These are phyloP conservation scores for Acanthamoeba divionensis DNA, from an alignment of 208 protist species.

Conservation along the genomic window DNA sequence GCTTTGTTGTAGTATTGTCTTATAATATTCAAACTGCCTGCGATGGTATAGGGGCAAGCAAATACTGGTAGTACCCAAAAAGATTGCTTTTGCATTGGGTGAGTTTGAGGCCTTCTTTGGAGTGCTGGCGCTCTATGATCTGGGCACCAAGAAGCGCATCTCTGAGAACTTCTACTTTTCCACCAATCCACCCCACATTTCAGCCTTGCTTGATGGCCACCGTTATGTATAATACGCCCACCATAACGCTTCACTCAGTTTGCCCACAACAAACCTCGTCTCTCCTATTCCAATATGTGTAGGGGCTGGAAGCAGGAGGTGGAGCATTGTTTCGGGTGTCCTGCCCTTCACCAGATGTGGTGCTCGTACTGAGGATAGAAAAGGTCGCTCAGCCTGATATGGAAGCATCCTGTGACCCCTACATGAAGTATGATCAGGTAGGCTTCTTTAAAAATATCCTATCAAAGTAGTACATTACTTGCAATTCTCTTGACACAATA, in stretches of 20 bases:
- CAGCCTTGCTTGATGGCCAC: neutral
- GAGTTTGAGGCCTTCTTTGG: slow-evolving; percentile 56
- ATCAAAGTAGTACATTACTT: no score
- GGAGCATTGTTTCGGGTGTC: neutral
- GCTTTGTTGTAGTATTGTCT: neutral
- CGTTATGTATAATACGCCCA: neutral
- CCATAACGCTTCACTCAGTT: neutral
- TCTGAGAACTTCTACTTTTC: slow-evolving; percentile 62
- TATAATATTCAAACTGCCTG: neutral
- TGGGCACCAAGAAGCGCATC: slow-evolving; percentile 18
- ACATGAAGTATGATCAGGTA: slow-evolving; percentile 41
- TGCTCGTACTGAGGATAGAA: slow-evolving; percentile 59
- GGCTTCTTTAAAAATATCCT: no score
- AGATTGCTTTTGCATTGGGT: slow-evolving; percentile 16
- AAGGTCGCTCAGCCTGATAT: slow-evolving; percentile 57
- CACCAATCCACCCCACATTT: neutral
- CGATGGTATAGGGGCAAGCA: neutral
- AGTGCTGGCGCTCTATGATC: slow-evolving; percentile 11
- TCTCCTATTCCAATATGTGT: neutral
- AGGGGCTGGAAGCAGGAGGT: neutral
- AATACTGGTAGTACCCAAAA: neutral
- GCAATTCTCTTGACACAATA: no score
- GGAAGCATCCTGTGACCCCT: neutral
- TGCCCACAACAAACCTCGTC: neutral
- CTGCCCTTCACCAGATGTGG: neutral